Base-by-base conservation (phyloP, 441 rosid species). In the Geranium incanum region DNA sequence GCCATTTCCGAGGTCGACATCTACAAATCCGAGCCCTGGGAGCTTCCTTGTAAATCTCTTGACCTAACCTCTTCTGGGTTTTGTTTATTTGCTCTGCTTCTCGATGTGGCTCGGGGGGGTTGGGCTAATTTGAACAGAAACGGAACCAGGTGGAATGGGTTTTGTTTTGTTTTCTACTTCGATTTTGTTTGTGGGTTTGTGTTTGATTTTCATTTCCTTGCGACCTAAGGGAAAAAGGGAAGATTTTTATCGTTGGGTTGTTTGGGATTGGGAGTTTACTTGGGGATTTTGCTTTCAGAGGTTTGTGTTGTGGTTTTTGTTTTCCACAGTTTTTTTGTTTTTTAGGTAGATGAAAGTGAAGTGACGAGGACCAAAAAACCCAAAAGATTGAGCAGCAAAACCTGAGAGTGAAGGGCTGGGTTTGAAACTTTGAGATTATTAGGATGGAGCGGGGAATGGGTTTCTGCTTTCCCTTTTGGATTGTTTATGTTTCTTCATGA, bases 1-100 rank as follows among this genome's bases (percentile, higher is more conserved):
- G 91, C 87, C 70, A 91, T 89, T 74, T 85, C 86, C 0, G 94
- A 87, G 62, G 96, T 89, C 75, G 98, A 93, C 78, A 88, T 93
- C 68, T 94, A 91, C 86, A 88, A 86, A 79, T 84, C 87, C 19
- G 97, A 94, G 76, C 97, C 97, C 11, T 88, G 91, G 97, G 88
- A 90, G 39, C 91, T 94, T 67, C 84, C 95, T 74, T 97, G 97
- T 87, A 57, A 4, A 13, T 67, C 66, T 70, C 19, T 41, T 2
- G 11, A 36, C 23, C 21, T 16, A 16, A 64, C 13, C 16, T 45
- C 23, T n/a, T 36, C 19, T 33, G 11, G 2, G 12, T 69, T 73
- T 39, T 33, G 19, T 41, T 36, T 16, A 43, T 1, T 18, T 55
- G 28, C 23, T 7, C 3, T 4, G 2, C 12, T 19, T 18, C 23